phyloP scores from a whole-genome alignment of 257 asterid species.

The Solanum bukasovii region DNA sequence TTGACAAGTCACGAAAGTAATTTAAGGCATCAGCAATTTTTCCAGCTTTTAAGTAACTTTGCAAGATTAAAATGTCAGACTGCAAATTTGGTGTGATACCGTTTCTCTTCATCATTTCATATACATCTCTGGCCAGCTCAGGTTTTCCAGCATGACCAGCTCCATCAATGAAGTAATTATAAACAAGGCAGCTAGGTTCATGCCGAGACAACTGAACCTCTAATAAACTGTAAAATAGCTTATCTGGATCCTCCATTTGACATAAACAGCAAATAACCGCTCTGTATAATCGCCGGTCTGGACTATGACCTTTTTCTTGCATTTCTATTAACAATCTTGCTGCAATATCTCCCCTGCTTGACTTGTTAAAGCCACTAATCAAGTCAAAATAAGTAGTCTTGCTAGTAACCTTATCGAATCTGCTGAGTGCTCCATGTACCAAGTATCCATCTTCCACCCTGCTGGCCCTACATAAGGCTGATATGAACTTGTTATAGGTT shows the following conservation, averaged over 20 bases:
- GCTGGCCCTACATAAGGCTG: conserved; percentile 42
- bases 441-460: conserved; percentile 61
- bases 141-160: conserved; percentile 70
- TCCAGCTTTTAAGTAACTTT: conserved; percentile 35
- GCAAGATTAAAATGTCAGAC: conserved; percentile 41
- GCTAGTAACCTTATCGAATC: conserved; percentile 20
- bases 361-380: conserved; percentile 43
- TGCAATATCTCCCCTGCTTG: conserved; percentile 54
- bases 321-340: conserved; percentile 67
- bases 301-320: conserved; percentile 63
- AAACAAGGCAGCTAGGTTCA: conserved; percentile 10
- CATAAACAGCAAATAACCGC: conserved; percentile 46
- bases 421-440: conserved; percentile 40
- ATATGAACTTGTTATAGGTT: conserved; percentile 43
- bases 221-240: conserved; percentile 40
- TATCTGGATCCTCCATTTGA: conserved; percentile 39
- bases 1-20: conserved; percentile 30
- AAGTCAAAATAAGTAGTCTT: conserved; percentile 41
- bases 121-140: conserved; percentile 47
- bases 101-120: conserved; percentile 39
- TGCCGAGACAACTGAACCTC: conserved; percentile 42
- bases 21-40: conserved; percentile 31
- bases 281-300: conserved; percentile 31
- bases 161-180: conserved; percentile 60
- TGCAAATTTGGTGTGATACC: conserved; percentile 24